Percentiles rank a stretch among this genome's conserved stretches.
Conservation (phyloP, 306 rosid species). For the Acacia crassicarpa region DNA sequence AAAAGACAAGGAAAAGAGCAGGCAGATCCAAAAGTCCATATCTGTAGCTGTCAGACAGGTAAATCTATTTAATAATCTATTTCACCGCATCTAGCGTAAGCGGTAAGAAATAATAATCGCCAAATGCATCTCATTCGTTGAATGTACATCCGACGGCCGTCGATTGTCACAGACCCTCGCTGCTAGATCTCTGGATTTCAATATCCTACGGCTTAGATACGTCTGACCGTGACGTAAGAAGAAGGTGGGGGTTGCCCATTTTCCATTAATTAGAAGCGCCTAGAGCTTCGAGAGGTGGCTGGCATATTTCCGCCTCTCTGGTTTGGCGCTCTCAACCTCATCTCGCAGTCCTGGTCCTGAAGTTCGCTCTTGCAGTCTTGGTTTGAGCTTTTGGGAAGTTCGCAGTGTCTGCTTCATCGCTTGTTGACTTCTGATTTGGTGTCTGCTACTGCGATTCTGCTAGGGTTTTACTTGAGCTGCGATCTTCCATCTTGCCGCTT, state of each 20-base stretch:
- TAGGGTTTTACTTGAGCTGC: constrained; percentile 24
- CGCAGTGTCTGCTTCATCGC: not conserved
- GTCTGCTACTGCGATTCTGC: not conserved
- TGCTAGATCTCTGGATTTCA: not conserved
- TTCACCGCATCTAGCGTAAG: not conserved
- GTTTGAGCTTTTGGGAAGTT: not conserved
- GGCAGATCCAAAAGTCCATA: not conserved
- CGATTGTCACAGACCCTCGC: not conserved
- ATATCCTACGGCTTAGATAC: not conserved
- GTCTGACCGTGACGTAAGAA: not conserved
- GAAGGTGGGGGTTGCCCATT: not conserved
- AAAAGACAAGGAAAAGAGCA: not conserved
- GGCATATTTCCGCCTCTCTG: not conserved
- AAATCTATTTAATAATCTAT: not conserved
- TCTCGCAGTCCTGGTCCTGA: not conserved
- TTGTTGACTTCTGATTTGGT: not conserved
- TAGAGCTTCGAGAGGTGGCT: not conserved
- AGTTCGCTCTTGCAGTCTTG: not conserved
- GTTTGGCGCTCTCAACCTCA: not conserved
- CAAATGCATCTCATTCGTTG: not conserved
- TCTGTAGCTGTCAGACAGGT: not conserved
- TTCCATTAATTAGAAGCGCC: not conserved
- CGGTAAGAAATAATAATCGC: not conserved
- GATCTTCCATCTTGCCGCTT: constrained; percentile 6
- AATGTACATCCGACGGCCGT: not conserved